Base-by-base conservation (phyloP, 2,329 filamentous ascomycete species). In the Magnaporthiopsis rhizophila region DNA sequence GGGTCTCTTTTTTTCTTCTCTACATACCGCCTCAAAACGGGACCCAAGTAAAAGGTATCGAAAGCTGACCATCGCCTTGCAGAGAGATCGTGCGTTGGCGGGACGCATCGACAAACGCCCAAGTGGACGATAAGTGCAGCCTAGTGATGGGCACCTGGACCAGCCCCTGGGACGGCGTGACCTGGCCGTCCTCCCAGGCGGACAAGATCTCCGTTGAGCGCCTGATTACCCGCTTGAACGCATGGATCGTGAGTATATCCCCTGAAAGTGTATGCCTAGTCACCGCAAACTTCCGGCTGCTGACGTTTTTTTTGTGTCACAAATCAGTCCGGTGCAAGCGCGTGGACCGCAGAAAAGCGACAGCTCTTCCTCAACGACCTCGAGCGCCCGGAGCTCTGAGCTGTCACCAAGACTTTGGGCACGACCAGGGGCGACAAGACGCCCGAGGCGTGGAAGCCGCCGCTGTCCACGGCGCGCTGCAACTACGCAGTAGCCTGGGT, bases 201-300 rank as follows among this genome's bases (percentile, higher is more conserved):
- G 83, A 80, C 24, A 89, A 92, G 69, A 74, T 95, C 1, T 89
- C 94, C 69, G 94, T 95, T 66, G 91, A 95, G 74, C 91, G 95
- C 73, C 81, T 95, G 76, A 89, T 95, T 2, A 90, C 91, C 0
- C 74, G 95, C 66, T 88, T 88, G 72, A 91, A 93, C 71, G 90
- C 90, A 6, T 94, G 90, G 90, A 86, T 89, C 66, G 84, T 87
- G 68, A 71, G 80, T 75, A 34, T 11, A 34, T 11, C 4, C 1
- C 3, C 11, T 34, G 26, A 26, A 26, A 26, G 26, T 26, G 26
- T 26, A 34, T 34, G 7, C 32, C 32, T 34, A 7, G 32, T 34
- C 32, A 11, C 32, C 11, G 11, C 32, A 34, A 7, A 7, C 11
- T 34, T 11, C 32, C 11, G 32, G 6, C 7, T 34, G 32, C 7